Evolutionary conservation across 2,329 filamentous ascomycete species (phyloP), one percentile per base, ranked within the genome.

Genomic region (Chaetomium olivaceum): DNA sequence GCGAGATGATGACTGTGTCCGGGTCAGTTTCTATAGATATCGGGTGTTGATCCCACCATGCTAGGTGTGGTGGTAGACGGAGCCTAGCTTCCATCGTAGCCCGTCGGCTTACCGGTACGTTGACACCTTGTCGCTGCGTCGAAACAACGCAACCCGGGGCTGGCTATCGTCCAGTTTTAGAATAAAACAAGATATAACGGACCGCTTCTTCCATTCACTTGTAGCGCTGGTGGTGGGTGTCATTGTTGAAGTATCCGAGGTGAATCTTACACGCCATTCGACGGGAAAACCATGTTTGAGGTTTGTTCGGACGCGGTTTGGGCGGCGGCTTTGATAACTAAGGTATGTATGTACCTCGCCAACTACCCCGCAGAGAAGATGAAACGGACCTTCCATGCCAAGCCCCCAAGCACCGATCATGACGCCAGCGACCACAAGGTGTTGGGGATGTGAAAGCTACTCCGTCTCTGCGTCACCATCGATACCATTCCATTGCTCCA

Each of bases 71-170:
- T 19, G 21, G 4, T 48, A 21, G 21, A 46, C 19, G 19, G 21
- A 8, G 19, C n/a, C n/a, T 46, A 19, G 36, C 43, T 11, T 36
- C 33, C 33, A 36, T 27, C 11, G 58, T 8, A 5, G 14, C 6
- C 36, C 14, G 6, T 39, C 16, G 23, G 58, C 81, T 68, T 76
- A 89, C 85, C 76, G 82, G 70, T 90, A 90, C 0, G 86, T 87
- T 5, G 77, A 78, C 19, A 89, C 85, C 67, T 85, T 81, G 61
- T 78, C 79, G 71, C 87, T 89, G 16, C 88, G 81, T 54, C 81
- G 80, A 73, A 90, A 90, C 0, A 91, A 78, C 1, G 87, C 88
- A 6, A 90, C 84, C 46, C 78, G 77, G 1, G 81, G 77, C 33
- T 74, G 75, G 4, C 68, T 71, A 36, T 77, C 70, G 2, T 79